phyloP scores from a whole-genome alignment of 768 basidiomycete genomes.

The Psilocybe azurescens region DNA sequence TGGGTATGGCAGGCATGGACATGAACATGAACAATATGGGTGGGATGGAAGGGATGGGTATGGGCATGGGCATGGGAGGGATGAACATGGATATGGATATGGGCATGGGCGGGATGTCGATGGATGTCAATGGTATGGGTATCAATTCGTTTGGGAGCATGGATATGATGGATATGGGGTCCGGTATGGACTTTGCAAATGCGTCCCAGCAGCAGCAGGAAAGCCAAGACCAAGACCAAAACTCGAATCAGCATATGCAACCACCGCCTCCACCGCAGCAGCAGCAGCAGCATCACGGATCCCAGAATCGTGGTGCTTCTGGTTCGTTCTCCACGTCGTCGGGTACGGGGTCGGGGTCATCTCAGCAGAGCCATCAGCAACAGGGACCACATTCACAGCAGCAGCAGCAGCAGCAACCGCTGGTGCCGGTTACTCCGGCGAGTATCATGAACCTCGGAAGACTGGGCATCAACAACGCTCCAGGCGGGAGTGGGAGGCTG shows the following conservation, averaged over 20 bases:
- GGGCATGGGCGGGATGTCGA: slow-evolving; percentile 17
- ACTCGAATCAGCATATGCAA: slow-evolving; percentile 1
- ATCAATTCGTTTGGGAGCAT: slow-evolving; percentile 20
- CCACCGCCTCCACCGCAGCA: slow-evolving; percentile 3
- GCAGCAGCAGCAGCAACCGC: slow-evolving; percentile 31
- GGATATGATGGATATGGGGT: slow-evolving; percentile 22
- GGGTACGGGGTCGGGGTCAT: neutral
- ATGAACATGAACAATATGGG: slow-evolving; percentile 14
- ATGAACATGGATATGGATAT: slow-evolving; percentile 20
- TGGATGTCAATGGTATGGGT: slow-evolving; percentile 9
- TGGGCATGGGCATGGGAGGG: slow-evolving; percentile 11
- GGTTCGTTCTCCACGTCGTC: neutral
- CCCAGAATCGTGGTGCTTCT: no score
- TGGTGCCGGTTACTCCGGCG: slow-evolving; percentile 87
- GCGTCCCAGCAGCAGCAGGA: slow-evolving; percentile 15
- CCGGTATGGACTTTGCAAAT: slow-evolving; percentile 19
- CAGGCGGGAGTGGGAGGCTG: slow-evolving; percentile 16
- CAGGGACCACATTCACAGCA: no score
- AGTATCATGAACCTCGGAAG: slow-evolving; percentile 90
- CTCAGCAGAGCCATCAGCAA: slow-evolving; percentile 12
- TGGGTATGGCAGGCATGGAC: slow-evolving; percentile 14
- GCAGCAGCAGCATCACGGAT: neutral
- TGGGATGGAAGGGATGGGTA: slow-evolving; percentile 14
- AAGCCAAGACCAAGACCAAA: slow-evolving; percentile 11
- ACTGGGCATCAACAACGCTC: slow-evolving; percentile 47